These are phyloP conservation scores for Xylariaceae sp. DNA, from an alignment of 2,329 filamentous ascomycete species.

Conservation along the genomic window DNA sequence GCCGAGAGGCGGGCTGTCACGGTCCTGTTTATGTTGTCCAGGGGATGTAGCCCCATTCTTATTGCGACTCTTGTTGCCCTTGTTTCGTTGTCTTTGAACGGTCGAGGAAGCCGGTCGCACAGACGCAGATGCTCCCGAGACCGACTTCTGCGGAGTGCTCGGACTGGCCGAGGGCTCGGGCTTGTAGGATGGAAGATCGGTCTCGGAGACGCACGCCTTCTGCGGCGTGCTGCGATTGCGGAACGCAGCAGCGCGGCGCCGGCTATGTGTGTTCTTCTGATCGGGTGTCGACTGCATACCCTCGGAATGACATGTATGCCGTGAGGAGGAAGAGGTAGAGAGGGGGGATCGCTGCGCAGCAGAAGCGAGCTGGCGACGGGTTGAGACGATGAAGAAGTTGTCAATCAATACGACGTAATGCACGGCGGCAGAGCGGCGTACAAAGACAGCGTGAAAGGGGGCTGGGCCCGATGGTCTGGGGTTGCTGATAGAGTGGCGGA, in stretches of 20 bases:
- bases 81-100: constrained; percentile 22
- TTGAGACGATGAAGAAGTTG: not conserved
- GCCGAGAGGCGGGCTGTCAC: constrained; percentile 38
- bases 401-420: constrained; percentile 3
- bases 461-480: constrained; percentile 3
- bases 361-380: constrained; percentile 3
- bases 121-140: constrained; percentile 28
- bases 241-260: constrained; percentile 31
- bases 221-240: constrained; percentile 31
- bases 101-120: constrained; percentile 18
- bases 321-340: constrained; percentile 1
- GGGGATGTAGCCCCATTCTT: constrained; percentile 33
- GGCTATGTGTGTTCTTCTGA: constrained; percentile 29
- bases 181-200: constrained; percentile 36
- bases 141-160: constrained; percentile 39
- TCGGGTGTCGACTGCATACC: constrained; percentile 28
- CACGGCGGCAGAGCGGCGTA: constrained; percentile 4
- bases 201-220: constrained; percentile 54
- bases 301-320: constrained; percentile 16
- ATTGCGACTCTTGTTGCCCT: constrained; percentile 18
- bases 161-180: constrained; percentile 23
- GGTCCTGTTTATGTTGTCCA: constrained; percentile 30
- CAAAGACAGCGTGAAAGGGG: constrained; percentile 7
- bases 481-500: constrained; percentile 1
- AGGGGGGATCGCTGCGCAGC: no score